Base-by-base conservation (phyloP, 108 stramenopile species). In the Discostella stelligeroides region DNA sequence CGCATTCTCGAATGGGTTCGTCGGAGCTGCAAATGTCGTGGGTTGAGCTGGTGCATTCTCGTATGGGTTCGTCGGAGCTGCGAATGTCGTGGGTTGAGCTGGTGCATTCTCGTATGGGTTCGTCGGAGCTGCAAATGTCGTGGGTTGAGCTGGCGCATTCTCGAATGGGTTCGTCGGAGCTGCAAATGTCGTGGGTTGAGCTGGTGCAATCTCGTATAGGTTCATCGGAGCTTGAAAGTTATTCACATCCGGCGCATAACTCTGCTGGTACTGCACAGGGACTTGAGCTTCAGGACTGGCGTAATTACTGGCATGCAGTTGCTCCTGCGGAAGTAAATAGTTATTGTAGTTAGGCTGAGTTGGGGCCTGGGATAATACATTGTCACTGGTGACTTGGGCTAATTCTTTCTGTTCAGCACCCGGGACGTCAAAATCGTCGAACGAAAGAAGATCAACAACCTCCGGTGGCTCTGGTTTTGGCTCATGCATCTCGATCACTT, bases 401-500 rank as follows among this genome's bases (percentile, higher is more conserved):
- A 25, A 49, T 21, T 3, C 37, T 65, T 23, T 34, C 53, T 54
- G 53, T 18, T 25, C 63, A 47, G 56, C 34, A 25, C 47, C 39
- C 11, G 51, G 45, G n/a, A 63, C 40, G 39, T 49, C 46, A 63
- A 47, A 11, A 20, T 77, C 76, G 43, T 77, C 76, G 49, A 77
- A 77, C 15, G 76, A 77, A 12, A 77, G 57, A 42, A 77, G 68
- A 60, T 77, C 76, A 9, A 41, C 63, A 29, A 76, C 75, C 21
- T 54, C 62, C 0, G 66, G 51, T 24, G 62, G 54, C 42, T 76
- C 62, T 17, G 75, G 48, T 24, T 68, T 45, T 17, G 40, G 41
- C 43, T 49, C 59, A 63, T 39, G 12, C 25, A 14, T 39, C 54
- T n/a, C 23, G 58, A 14, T 34, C 34, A 34, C 34, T 34, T 34